A percentile compares a stretch with the other conserved stretches of the same genome.
phyloP scores from a whole-genome alignment of 176 grass and related monocot genomes.

The maize (Zea mays) region Zm-B73-REFERENCE-NAM-5.0 NC_050099.1:60197001-60197500 shows the following conservation, averaged over 20 bases:
- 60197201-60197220: too few species aligned
- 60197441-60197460: conserved; percentile 5
- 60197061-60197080: conserved; percentile 43
- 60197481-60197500: not conserved
- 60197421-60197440: conserved; percentile 8
- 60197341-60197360: not conserved
- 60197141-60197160: conserved; percentile 74
- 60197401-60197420: too few species aligned
- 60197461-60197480: conserved; percentile 8
- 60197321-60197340: not conserved
- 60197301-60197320: not conserved
- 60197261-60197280: not conserved
- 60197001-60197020: conserved; percentile 76
- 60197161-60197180: conserved; percentile 58
- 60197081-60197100: conserved; percentile 46
- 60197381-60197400: too few species aligned
- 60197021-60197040: conserved; percentile 60
- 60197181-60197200: not conserved
- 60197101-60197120: not conserved
- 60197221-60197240: not conserved
- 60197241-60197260: not conserved
- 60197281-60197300: not conserved
- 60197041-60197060: conserved; percentile 53
- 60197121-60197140: conserved; percentile 20
- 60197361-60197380: too few species aligned